These are phyloP conservation scores for Nicotiana otophora DNA, from an alignment of 257 asterid species.

Conservation along the genomic window DNA sequence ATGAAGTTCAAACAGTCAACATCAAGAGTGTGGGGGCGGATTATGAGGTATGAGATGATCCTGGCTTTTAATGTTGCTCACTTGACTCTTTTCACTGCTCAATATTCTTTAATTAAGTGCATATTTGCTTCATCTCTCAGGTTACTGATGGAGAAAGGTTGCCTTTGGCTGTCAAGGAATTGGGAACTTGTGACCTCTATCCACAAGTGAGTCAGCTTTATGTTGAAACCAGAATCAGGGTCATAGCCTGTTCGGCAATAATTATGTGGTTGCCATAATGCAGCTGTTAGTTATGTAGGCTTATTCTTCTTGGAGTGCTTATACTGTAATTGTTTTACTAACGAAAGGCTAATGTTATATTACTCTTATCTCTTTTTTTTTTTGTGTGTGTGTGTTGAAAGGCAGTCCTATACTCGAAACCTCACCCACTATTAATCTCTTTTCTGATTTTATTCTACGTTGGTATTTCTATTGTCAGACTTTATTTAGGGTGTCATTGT, in stretches of 20 bases:
- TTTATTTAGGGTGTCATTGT: not conserved
- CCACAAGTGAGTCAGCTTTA: constrained; percentile 67
- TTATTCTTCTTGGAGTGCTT: constrained; percentile 1
- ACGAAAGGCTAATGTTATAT: not conserved
- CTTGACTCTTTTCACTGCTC: not conserved
- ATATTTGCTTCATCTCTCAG: constrained; percentile 32
- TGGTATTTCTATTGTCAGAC: not conserved
- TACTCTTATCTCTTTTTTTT: not conserved
- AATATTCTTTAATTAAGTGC: constrained; percentile 4
- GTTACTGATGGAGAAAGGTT: constrained; percentile 93
- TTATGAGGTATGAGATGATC: constrained; percentile 53
- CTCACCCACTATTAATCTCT: not conserved
- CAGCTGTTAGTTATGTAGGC: not conserved
- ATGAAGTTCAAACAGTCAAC: constrained; percentile 96
- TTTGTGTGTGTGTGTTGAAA: not conserved
- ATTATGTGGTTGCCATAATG: constrained; percentile 2
- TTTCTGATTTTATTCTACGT: not conserved
- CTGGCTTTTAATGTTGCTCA: constrained; percentile 1
- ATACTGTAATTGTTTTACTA: not conserved
- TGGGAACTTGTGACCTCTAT: constrained; percentile 97
- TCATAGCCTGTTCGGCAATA: not conserved
- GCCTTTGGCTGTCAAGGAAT: constrained; percentile 89
- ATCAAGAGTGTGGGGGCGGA: constrained; percentile 88
- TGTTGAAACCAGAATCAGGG: not conserved
- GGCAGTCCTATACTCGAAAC: not conserved